phyloP scores from a whole-genome alignment of 1,139 yeast genomes.

The Yamadazyma jaroonii region DNA sequence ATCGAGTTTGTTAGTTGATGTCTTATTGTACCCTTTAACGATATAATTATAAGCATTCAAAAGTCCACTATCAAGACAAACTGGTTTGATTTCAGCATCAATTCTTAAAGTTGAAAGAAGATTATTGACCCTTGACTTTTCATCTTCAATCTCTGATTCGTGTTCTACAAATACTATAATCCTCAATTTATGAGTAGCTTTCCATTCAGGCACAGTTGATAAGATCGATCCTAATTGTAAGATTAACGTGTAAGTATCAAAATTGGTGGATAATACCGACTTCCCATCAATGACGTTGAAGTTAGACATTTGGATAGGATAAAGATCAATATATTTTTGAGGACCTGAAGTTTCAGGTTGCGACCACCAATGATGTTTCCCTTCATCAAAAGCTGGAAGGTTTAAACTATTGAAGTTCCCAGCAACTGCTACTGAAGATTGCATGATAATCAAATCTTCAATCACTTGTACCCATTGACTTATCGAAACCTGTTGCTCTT shows the following conservation, averaged over 20 bases:
- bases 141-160: conserved; percentile 67
- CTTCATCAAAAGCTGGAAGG: conserved; percentile 42
- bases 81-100: conserved; percentile 70
- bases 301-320: conserved; percentile 96
- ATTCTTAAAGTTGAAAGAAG: conserved; percentile 77
- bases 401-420: conserved; percentile 70
- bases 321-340: conserved; percentile 67
- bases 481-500: conserved; percentile 66
- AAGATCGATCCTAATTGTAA: conserved; percentile 90
- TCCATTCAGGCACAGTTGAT: conserved; percentile 93
- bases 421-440: conserved; percentile 90
- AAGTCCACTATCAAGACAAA: conserved; percentile 60
- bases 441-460: conserved; percentile 90
- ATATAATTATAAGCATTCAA: conserved; percentile 71
- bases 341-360: conserved; percentile 1
- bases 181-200: conserved; percentile 65
- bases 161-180: conserved; percentile 89
- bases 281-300: conserved; percentile 65
- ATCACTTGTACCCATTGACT: conserved; percentile 89
- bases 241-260: conserved; percentile 91
- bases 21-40: conserved; percentile 57
- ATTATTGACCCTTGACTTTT: conserved; percentile 54
- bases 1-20: conserved; percentile 21
- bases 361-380: conserved; percentile 1
- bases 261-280: conserved; percentile 77